These are phyloP conservation scores for Rhodotorula paludigena DNA, from an alignment of 768 basidiomycete species.

Conservation along the genomic window DNA sequence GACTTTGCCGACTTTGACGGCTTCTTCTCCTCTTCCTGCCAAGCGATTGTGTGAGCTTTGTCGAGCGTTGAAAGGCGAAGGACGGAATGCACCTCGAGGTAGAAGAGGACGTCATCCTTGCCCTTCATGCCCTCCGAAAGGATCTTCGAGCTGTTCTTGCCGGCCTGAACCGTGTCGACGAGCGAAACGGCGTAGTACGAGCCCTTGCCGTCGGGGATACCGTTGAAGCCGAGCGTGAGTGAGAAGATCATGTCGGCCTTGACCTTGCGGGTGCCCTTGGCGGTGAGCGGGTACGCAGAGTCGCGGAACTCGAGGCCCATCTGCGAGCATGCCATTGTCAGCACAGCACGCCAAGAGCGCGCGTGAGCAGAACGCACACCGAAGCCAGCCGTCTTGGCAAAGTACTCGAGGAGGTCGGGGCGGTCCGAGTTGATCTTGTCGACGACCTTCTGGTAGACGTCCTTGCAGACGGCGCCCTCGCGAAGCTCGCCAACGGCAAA, in stretches of 20 bases:
- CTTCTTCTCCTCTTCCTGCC: slow-evolving; percentile 57
- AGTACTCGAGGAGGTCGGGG: slow-evolving; percentile 73
- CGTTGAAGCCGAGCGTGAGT: slow-evolving; percentile 76
- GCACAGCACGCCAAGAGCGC: not conserved
- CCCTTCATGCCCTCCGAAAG: slow-evolving; percentile 76
- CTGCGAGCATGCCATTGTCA: slow-evolving; percentile 49
- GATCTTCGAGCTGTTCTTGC: slow-evolving; percentile 51
- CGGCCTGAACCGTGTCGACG: slow-evolving; percentile 79
- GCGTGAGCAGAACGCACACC: slow-evolving; percentile 47
- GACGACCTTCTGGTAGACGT: slow-evolving; percentile 73
- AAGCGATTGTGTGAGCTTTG: not conserved
- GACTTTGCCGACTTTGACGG: slow-evolving; percentile 48
- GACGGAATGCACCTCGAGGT: slow-evolving; percentile 47
- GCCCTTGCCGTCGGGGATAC: slow-evolving; percentile 63
- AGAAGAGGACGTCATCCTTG: slow-evolving; percentile 82
- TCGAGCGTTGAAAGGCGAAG: not conserved
- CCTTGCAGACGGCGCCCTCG: slow-evolving; percentile 68
- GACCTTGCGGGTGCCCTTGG: slow-evolving; percentile 69
- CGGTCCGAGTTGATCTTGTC: slow-evolving; percentile 68
- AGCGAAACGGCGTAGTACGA: slow-evolving; percentile 69
- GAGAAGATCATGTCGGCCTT: slow-evolving; percentile 80
- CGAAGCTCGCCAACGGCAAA: slow-evolving; percentile 71
- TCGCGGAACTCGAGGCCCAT: slow-evolving; percentile 96
- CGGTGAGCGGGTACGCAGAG: slow-evolving; percentile 69
- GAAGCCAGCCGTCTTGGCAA: slow-evolving; percentile 85